Conservation (phyloP, 768 basidiomycete genomes). For the Tylopilus subfusipes region DNA sequence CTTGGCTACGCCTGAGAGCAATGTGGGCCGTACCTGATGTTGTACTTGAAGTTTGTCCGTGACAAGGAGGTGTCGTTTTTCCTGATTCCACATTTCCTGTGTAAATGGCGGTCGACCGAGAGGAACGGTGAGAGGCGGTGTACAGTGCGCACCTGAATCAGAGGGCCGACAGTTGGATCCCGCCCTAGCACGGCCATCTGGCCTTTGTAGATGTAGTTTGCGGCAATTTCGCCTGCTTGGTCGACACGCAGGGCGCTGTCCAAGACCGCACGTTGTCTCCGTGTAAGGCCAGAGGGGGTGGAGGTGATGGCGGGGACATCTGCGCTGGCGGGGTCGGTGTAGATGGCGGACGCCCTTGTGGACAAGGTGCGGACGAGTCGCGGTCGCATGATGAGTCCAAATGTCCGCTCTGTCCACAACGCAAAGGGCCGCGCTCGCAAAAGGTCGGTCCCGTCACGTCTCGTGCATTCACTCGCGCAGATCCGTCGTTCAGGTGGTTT, state of each 20-base stretch:
- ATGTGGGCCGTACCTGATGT: slow-evolving; percentile 79
- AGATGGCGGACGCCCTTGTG: slow-evolving; percentile 45
- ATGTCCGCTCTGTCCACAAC: slow-evolving; percentile 26
- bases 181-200: slow-evolving; percentile 72
- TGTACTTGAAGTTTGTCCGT: slow-evolving; percentile 85
- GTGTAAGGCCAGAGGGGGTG: slow-evolving; percentile 54
- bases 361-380: slow-evolving; percentile 16
- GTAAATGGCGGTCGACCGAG: slow-evolving; percentile 1
- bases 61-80: slow-evolving; percentile 84
- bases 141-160: slow-evolving; percentile 65
- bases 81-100: slow-evolving; percentile 98
- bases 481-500: slow-evolving; percentile 43
- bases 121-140: neutral
- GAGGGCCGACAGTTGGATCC: slow-evolving; percentile 50
- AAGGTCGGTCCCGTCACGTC: slow-evolving; percentile 29
- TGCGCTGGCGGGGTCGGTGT: slow-evolving; percentile 38
- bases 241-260: slow-evolving; percentile 82
- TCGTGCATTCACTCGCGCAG: neutral
- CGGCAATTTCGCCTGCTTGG: slow-evolving; percentile 93
- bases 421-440: slow-evolving; percentile 36
- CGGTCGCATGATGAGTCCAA: slow-evolving; percentile 15
- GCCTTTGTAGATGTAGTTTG: slow-evolving; percentile 93
- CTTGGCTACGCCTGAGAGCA: slow-evolving; percentile 81
- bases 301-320: slow-evolving; percentile 42
- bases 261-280: slow-evolving; percentile 46